Conservation (phyloP, 352 stramenopile species). For the Saprolegnia parasitica region DNA sequence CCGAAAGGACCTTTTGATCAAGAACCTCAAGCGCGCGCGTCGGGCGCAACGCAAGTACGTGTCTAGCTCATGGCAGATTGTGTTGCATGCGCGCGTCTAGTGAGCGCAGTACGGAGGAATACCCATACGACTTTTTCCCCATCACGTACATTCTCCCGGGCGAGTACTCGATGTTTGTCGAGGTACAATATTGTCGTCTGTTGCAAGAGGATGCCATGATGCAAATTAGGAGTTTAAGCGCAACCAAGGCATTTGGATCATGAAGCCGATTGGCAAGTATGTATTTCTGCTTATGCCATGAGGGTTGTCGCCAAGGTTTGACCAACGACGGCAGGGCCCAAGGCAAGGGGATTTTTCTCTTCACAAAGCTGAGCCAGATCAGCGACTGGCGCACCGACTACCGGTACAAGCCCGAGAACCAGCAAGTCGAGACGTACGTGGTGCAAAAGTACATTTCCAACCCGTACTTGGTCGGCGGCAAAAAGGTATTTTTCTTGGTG, state of each 20-base stretch:
- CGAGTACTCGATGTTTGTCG: constrained; percentile 93
- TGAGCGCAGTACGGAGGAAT: constrained; percentile 24
- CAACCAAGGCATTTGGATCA: constrained; percentile 92
- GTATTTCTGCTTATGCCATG: constrained; percentile 8
- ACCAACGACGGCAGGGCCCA: constrained; percentile 46
- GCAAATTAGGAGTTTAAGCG: constrained; percentile 80
- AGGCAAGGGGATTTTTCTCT: constrained; percentile 93
- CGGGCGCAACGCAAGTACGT: constrained; percentile 25
- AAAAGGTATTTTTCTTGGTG: constrained; percentile 57
- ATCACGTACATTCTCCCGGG: constrained; percentile 91
- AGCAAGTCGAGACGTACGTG: constrained; percentile 89
- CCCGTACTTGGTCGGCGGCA: constrained; percentile 90
- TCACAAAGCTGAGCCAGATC: constrained; percentile 92
- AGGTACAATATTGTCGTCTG: constrained; percentile 34
- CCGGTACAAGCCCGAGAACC: constrained; percentile 66
- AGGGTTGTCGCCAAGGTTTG: too few relatives aligned
- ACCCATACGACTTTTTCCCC: constrained; percentile 87
- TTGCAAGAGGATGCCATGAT: not conserved
- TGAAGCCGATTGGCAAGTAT: constrained; percentile 93
- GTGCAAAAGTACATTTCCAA: constrained; percentile 93
- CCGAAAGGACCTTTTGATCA: constrained; percentile 92
- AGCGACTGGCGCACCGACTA: constrained; percentile 91
- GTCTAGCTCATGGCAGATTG: too few relatives aligned
- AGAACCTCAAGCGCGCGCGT: constrained; percentile 88
- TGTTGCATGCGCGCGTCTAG: not conserved